A percentile compares a stretch with the other conserved stretches of the same genome.
Evolutionary conservation across 1,139 yeast species (phyloP).

Genomic region (Hanseniaspora sp.): DNA sequence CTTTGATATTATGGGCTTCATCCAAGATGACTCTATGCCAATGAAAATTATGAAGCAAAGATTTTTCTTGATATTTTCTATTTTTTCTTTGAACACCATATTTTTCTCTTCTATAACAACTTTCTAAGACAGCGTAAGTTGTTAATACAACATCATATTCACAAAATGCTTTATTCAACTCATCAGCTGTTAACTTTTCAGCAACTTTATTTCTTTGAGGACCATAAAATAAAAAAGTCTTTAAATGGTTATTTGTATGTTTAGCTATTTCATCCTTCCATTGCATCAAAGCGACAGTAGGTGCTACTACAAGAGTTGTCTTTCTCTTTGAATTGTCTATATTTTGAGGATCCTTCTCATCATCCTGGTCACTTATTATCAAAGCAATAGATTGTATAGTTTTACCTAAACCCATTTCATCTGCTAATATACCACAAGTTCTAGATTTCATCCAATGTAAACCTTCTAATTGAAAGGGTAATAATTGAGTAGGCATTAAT

Average conservation of each 20-base stretch:
- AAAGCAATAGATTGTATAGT: slow-evolving; percentile 90
- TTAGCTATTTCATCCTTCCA: slow-evolving; percentile 88
- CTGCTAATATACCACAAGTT: slow-evolving; percentile 83
- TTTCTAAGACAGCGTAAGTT: slow-evolving; percentile 83
- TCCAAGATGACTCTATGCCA: slow-evolving; percentile 86
- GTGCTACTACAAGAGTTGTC: slow-evolving; percentile 87
- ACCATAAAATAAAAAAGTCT: slow-evolving; percentile 72
- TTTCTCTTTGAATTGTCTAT: slow-evolving; percentile 33
- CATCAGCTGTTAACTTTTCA: slow-evolving; percentile 28
- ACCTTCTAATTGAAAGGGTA: slow-evolving; percentile 92
- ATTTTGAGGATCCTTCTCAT: slow-evolving; percentile 15
- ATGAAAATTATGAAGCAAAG: slow-evolving; percentile 60
- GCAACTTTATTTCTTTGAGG: slow-evolving; percentile 50
- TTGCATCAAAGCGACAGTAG: slow-evolving; percentile 95
- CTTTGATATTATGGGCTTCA: slow-evolving; percentile 96
- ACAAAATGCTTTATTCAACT: slow-evolving; percentile 29
- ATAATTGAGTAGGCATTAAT: slow-evolving; percentile 58
- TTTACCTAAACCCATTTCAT: slow-evolving; percentile 99
- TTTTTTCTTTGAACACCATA: slow-evolving; percentile 70
- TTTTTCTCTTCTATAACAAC: slow-evolving; percentile 69
- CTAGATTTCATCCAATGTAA: slow-evolving; percentile 77
- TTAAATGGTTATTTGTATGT: slow-evolving; percentile 62
- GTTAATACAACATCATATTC: slow-evolving; percentile 76
- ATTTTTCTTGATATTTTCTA: slow-evolving; percentile 61
- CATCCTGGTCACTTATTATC: slow-evolving; percentile 50